phyloP scores from a whole-genome alignment of 768 basidiomycete species.

The Pilatotrama ljubarskyi region DNA sequence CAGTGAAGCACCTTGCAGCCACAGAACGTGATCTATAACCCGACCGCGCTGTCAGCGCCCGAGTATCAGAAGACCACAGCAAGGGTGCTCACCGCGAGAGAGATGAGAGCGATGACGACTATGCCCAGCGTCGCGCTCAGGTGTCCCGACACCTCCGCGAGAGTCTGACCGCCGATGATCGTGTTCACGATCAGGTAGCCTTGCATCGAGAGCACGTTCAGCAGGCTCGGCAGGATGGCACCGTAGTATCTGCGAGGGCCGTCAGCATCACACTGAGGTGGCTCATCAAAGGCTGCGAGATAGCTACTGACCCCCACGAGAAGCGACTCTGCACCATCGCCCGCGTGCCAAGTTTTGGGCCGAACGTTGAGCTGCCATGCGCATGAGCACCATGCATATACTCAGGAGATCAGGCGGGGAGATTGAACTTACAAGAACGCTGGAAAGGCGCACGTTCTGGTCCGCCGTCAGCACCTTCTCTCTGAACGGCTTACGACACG shows the following conservation, averaged over 20 bases:
- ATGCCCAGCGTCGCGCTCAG: constrained; percentile 38
- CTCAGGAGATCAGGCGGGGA: too few relatives aligned
- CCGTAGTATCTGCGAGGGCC: constrained; percentile 41
- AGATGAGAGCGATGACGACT: constrained; percentile 42
- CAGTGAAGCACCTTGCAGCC: constrained; percentile 37
- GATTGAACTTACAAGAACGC: constrained; percentile 42
- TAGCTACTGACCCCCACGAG: constrained; percentile 42
- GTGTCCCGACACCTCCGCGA: constrained; percentile 38
- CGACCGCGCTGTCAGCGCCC: too few relatives aligned
- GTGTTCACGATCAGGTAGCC: constrained; percentile 50
- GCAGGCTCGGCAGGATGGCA: constrained; percentile 37
- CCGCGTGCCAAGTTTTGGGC: constrained; percentile 54
- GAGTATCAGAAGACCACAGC: neutral
- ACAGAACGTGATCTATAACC: constrained; percentile 34
- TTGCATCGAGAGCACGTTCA: constrained; percentile 45
- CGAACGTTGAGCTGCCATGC: constrained; percentile 43
- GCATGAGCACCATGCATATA: neutral
- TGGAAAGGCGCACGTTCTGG: constrained; percentile 36
- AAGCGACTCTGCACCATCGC: constrained; percentile 58
- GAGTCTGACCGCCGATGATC: constrained; percentile 50
- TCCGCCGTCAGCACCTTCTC: constrained; percentile 7
- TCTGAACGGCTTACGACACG: neutral
- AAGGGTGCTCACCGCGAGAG: constrained; percentile 31
- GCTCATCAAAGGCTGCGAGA: neutral
- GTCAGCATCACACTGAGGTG: neutral